phyloP scores from a whole-genome alignment of 1,284 basidiomycete genomes.

The Volvariella volvacea region DNA sequence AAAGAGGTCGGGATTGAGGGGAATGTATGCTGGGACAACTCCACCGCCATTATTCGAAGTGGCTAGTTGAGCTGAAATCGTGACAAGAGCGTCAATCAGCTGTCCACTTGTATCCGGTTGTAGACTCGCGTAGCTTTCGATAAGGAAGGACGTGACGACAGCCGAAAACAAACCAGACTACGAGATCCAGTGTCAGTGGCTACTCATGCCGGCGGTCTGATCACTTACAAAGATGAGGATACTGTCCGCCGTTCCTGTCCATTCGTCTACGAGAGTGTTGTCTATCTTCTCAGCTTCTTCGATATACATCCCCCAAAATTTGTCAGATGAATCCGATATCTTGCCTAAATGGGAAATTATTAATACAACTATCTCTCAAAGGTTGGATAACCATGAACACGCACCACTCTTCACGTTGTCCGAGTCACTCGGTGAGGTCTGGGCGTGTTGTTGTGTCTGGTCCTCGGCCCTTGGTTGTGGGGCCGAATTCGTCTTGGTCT shows the following conservation, averaged over 20 bases:
- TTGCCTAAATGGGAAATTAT: too few species aligned
- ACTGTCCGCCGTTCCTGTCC: background rate
- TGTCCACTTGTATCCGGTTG: background rate
- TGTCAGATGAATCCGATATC: background rate
- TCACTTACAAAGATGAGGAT: constrained; percentile 1
- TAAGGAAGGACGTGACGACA: constrained; percentile 8
- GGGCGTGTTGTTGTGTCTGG: too few species aligned
- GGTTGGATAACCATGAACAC: too few species aligned
- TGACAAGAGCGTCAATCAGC: background rate
- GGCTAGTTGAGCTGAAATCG: constrained; percentile 1
- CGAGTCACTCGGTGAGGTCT: too few species aligned
- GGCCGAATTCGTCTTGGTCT: too few species aligned
- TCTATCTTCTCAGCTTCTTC: background rate
- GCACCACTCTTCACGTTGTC: too few species aligned
- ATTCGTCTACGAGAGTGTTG: background rate
- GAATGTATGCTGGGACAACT: background rate
- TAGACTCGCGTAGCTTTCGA: constrained; percentile 7
- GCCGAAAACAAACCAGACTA: constrained; percentile 14
- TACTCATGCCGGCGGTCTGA: too few species aligned
- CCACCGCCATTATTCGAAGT: background rate
- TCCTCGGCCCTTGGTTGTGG: too few species aligned
- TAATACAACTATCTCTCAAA: too few species aligned
- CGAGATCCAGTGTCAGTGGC: too few species aligned
- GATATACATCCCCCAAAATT: background rate
- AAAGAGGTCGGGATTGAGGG: background rate